Percentiles rank a stretch among this genome's conserved stretches.
These are phyloP conservation scores for Cryptosporidium ryanae DNA, from an alignment of 169 alveolate genomes.

Conservation along the genomic window DNA sequence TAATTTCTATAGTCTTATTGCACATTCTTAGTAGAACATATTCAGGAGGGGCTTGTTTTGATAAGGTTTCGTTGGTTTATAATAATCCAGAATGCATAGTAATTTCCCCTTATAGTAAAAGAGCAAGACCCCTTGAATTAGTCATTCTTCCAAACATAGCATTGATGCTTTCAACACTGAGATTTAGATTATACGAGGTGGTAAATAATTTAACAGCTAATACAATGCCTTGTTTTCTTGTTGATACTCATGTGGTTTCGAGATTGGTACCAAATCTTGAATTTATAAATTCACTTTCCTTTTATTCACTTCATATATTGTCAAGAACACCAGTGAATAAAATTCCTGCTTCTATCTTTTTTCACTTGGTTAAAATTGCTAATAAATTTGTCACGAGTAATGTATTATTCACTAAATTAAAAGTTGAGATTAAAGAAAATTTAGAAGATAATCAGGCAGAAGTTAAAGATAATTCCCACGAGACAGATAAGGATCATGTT, in stretches of 20 bases:
- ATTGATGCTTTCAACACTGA: constrained; percentile 56
- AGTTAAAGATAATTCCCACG: not conserved
- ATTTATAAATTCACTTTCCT: constrained; percentile 20
- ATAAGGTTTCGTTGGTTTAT: constrained; percentile 54
- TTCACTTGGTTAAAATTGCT: constrained; percentile 1
- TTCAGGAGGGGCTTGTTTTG: constrained; percentile 70
- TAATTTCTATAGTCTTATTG: constrained; percentile 44
- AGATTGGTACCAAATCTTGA: constrained; percentile 34
- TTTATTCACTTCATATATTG: constrained; percentile 35
- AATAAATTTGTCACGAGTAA: constrained; percentile 18
- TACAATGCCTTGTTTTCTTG: constrained; percentile 45
- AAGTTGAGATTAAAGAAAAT: constrained; percentile 1
- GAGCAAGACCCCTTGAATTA: constrained; percentile 69
- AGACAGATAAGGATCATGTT: not conserved
- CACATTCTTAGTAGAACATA: constrained; percentile 60
- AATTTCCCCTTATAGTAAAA: constrained; percentile 62
- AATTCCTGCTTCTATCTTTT: constrained; percentile 33
- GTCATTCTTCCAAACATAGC: constrained; percentile 67
- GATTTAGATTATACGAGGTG: constrained; percentile 55
- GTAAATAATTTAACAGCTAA: constrained; percentile 25
- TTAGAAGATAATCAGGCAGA: not conserved
- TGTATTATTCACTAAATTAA: constrained; percentile 17
- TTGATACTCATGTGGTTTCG: constrained; percentile 69
- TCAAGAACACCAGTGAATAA: constrained; percentile 65
- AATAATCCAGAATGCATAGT: constrained; percentile 56